A percentile compares a stretch with the other conserved stretches of the same genome.
These are phyloP conservation scores for Crinitomyces ghanaensis DNA, from an alignment of 805 yeast genomes.

Conservation along the genomic window DNA sequence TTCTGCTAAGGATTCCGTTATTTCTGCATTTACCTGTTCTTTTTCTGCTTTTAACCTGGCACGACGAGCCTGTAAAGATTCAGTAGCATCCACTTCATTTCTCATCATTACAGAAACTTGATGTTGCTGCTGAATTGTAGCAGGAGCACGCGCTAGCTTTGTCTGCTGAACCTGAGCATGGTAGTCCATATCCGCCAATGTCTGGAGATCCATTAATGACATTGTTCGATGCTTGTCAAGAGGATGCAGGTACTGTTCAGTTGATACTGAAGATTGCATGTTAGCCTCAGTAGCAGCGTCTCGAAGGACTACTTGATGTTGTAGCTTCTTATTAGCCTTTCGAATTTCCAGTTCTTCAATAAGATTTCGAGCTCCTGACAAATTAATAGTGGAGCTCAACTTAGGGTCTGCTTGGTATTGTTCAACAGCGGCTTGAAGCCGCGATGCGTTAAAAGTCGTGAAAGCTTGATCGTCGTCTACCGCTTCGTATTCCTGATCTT, in stretches of 20 bases:
- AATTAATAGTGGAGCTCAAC: neutral
- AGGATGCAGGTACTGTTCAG: slow-evolving; percentile 16
- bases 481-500: slow-evolving; percentile 6
- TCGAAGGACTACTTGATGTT: slow-evolving; percentile 16
- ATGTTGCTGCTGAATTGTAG: slow-evolving; percentile 19
- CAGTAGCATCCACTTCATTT: slow-evolving; percentile 16
- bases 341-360: slow-evolving; percentile 29
- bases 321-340: slow-evolving; percentile 22
- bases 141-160: slow-evolving; percentile 11
- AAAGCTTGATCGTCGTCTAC: slow-evolving; percentile 18
- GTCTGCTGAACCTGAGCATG: slow-evolving; percentile 17
- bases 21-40: slow-evolving; percentile 5
- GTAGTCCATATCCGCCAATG: slow-evolving; percentile 22
- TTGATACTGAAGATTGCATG: too few species aligned
- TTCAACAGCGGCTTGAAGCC: too few species aligned
- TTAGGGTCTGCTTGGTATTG: too few species aligned
- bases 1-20: slow-evolving; percentile 14
- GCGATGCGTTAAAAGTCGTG: slow-evolving; percentile 21
- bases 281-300: slow-evolving; percentile 17
- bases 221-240: slow-evolving; percentile 18
- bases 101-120: neutral
- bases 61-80: slow-evolving; percentile 23
- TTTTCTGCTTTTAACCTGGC: slow-evolving; percentile 18
- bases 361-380: slow-evolving; percentile 8
- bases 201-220: slow-evolving; percentile 23